A percentile compares a stretch with the other conserved stretches of the same genome.
Evolutionary conservation across 257 asterid genomes (phyloP).

Genomic region (Solanum chiquidenum): DNA sequence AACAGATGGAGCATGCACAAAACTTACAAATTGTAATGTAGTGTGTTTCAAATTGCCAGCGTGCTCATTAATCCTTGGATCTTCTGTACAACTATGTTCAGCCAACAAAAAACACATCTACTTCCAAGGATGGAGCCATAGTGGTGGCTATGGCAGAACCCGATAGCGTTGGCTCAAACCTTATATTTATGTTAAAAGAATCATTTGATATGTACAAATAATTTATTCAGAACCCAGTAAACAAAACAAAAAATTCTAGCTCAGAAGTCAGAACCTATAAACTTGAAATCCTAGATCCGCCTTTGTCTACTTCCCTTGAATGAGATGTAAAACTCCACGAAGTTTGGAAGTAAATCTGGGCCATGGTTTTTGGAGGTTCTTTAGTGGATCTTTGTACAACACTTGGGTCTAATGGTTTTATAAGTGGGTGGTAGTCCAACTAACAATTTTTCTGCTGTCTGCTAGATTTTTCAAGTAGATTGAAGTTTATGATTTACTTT

Average conservation of each 20-base stretch:
- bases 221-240: neutral
- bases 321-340: neutral
- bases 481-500: neutral
- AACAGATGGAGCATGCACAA: neutral
- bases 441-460: neutral
- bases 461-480: neutral
- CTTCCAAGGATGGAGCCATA: neutral
- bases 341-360: neutral
- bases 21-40: neutral
- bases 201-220: neutral
- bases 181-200: neutral
- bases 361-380: neutral
- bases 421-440: neutral
- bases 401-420: neutral
- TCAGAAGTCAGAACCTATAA: neutral
- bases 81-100: neutral
- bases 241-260: neutral
- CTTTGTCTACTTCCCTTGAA: neutral
- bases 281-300: neutral
- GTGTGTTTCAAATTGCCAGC: neutral
- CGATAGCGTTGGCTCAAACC: neutral
- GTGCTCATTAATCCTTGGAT: neutral
- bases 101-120: neutral
- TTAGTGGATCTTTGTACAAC: neutral
- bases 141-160: neutral